Percentiles rank a stretch among this genome's conserved stretches.
Conservation (phyloP, 2,329 filamentous ascomycete species). For the Claviceps capensis region DNA sequence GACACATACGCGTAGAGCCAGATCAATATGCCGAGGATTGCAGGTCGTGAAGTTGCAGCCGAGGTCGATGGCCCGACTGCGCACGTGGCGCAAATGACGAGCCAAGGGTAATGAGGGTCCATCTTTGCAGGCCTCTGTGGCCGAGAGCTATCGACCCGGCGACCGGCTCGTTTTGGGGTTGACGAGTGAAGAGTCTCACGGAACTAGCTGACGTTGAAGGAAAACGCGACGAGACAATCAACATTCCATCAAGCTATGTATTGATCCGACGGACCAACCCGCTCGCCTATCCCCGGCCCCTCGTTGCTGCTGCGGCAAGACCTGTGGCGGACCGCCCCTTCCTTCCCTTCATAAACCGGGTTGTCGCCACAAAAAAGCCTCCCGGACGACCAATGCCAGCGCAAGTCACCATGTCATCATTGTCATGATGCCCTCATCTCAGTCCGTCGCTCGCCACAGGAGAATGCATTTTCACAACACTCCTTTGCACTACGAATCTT, state of each 20-base stretch:
- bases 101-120: neutral
- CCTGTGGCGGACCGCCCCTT: neutral
- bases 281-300: neutral
- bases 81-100: neutral
- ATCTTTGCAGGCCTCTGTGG: too few relatives aligned
- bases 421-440: neutral
- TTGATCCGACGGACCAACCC: neutral
- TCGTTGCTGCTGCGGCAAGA: neutral
- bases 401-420: neutral
- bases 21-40: neutral
- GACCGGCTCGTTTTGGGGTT: too few relatives aligned
- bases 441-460: neutral
- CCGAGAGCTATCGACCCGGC: too few relatives aligned
- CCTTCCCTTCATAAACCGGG: neutral
- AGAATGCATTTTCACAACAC: neutral
- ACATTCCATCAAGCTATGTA: neutral
- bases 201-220: neutral
- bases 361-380: neutral
- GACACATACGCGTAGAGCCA: neutral
- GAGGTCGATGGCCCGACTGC: neutral
- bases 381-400: neutral
- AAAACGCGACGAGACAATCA: neutral
- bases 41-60: neutral
- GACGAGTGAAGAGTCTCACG: too few relatives aligned
- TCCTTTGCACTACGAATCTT: neutral